Evolutionary conservation across 1,284 basidiomycete genomes (phyloP), one percentile per base, ranked within the genome.

Genomic region (Papiliotrema fonsecae): DNA sequence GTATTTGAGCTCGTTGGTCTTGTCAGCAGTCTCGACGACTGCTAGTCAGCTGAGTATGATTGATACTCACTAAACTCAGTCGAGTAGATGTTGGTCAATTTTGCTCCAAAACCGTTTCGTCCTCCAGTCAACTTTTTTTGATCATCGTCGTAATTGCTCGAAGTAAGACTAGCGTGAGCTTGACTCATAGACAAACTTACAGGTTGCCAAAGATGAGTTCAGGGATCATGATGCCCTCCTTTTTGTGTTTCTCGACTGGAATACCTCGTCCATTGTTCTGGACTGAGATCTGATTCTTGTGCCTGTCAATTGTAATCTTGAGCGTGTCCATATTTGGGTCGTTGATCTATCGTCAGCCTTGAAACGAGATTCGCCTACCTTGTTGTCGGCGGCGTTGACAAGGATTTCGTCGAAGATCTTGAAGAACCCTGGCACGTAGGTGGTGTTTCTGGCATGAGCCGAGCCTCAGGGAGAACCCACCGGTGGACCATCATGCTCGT

Each of bases 331-430:
- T 96, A 46, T 68, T 82, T 1, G 81, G 49, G 71, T 96, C 92
- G 56, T 93, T 93, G 67, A 93, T 87, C 91, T 94, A 22, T 26
- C 4, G 30, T 47, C 27, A 39, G 46, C 32, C 14, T 43, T 38
- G 19, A 18, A 19, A 25, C 24, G 13, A 18, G 16, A 19, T 22
- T 38, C 63, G 67, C 70, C 30, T 56, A 88, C 94, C 84, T 98
- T 98, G 77, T 98, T 97, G 73, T 99, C 96, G 6, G 96, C 96
- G 18, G 96, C 96, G 70, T 99, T 99, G 62, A 99, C 96, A 6
- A 99, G 79, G 64, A 99, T 99, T 76, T 99, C 96, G 67, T 99
- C 96, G 39, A 98, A 87, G 68, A 98, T 98, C 79, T 99, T 98
- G 82, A 96, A 96, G 74, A 99, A 96, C 56, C 94, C 96, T 0